Conservation (phyloP, 768 basidiomycete genomes). For the Suillus cothurnatus region DNA sequence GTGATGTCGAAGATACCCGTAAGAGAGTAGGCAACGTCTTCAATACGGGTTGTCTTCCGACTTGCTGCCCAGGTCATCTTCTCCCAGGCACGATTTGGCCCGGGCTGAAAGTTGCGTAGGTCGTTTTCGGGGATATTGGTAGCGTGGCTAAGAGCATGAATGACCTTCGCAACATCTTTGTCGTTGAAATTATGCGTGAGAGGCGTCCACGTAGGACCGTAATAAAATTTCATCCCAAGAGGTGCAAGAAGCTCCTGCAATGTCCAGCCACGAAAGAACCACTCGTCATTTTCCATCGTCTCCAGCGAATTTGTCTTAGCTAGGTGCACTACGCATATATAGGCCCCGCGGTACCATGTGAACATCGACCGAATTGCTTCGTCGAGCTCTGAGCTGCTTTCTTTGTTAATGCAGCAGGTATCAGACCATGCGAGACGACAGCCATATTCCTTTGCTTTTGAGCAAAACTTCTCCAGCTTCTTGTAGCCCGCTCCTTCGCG, state of each 20-base stretch:
- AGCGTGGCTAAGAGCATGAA: not conserved
- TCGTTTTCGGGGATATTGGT: slow-evolving; percentile 6
- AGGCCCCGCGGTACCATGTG: slow-evolving; percentile 17
- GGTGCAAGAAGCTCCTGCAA: slow-evolving; percentile 18
- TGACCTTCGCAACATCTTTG: not conserved
- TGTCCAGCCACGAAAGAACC: slow-evolving; percentile 20
- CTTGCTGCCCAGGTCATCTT: slow-evolving; percentile 17
- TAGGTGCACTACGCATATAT: slow-evolving; percentile 18
- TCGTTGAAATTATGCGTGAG: not conserved
- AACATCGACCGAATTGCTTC: slow-evolving; percentile 22
- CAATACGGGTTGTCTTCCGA: slow-evolving; percentile 17
- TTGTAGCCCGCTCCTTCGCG: slow-evolving; percentile 10
- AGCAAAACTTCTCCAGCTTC: not conserved
- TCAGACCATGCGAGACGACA: slow-evolving; percentile 13
- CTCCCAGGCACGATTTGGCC: slow-evolving; percentile 7
- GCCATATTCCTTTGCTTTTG: not conserved
- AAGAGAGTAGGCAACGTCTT: slow-evolving; percentile 20
- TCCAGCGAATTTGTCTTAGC: not conserved
- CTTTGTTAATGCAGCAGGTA: slow-evolving; percentile 16
- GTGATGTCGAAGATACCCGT: slow-evolving; percentile 16
- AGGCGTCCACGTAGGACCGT: slow-evolving; percentile 11
- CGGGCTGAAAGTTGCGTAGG: slow-evolving; percentile 4
- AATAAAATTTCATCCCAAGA: slow-evolving; percentile 13
- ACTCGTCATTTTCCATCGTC: slow-evolving; percentile 7
- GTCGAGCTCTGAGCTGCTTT: slow-evolving; percentile 18